Percentiles rank a stretch among this genome's conserved stretches.
Conservation (phyloP, 345 rosid species). For the Lumnitzera littorea region DNA sequence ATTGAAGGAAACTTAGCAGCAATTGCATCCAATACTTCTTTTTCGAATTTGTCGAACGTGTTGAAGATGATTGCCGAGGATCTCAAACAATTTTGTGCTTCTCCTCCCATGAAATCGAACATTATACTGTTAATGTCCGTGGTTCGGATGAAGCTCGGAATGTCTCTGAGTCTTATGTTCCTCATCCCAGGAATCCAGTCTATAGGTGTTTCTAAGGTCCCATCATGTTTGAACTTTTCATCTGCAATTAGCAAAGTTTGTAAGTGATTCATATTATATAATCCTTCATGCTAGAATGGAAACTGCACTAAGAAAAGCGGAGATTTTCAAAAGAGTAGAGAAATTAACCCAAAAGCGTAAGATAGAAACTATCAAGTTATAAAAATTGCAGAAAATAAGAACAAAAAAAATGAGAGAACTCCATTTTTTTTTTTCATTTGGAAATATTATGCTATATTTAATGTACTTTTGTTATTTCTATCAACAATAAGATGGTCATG, state of each 20-base stretch:
- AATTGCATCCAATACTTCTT: conserved; percentile 2
- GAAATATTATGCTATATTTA: no score
- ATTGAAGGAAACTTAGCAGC: conserved; percentile 11
- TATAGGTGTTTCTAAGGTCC: conserved; percentile 5
- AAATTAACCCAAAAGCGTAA: no score
- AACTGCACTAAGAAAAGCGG: no score
- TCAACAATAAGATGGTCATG: no score
- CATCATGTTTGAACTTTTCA: conserved; percentile 10
- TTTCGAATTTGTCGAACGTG: conserved; percentile 7
- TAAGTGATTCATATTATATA: not conserved
- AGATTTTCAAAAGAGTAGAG: no score
- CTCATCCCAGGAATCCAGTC: conserved; percentile 16
- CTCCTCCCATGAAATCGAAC: conserved; percentile 12
- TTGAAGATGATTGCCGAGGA: conserved; percentile 9
- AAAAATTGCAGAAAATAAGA: no score
- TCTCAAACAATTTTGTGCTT: conserved; percentile 2
- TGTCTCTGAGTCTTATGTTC: conserved; percentile 13
- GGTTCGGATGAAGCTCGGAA: conserved; percentile 7
- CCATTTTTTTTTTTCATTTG: no score
- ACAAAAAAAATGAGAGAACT: no score
- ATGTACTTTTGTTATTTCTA: no score
- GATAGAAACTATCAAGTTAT: no score
- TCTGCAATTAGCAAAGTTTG: conserved; percentile 4
- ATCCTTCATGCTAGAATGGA: not conserved
- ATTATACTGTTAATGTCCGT: conserved; percentile 10